Conservation (phyloP, 2,329 filamentous ascomycete genomes). For the Talaromyces verruculosus region DNA sequence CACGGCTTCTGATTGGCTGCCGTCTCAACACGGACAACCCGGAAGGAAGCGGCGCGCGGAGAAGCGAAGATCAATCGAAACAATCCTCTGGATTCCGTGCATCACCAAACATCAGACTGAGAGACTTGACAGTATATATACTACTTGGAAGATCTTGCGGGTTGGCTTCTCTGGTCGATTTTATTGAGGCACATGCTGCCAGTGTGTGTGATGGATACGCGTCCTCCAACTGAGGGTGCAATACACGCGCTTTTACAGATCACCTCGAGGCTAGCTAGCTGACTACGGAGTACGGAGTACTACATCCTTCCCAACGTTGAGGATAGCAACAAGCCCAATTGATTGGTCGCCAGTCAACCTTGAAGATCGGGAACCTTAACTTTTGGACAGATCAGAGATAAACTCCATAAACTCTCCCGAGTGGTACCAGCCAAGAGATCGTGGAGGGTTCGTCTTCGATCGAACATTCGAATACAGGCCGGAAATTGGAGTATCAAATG, state of each 20-base stretch:
- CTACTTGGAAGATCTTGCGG: background rate
- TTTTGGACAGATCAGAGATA: background rate
- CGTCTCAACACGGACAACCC: background rate
- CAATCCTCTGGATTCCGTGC: background rate
- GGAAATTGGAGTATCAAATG: background rate
- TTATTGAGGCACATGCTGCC: background rate
- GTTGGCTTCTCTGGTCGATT: background rate
- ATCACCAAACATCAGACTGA: background rate
- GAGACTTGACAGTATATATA: background rate
- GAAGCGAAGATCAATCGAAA: constrained; percentile 7
- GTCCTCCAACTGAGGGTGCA: background rate
- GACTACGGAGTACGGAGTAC: background rate
- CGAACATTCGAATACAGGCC: constrained; percentile 1
- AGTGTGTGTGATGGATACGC: background rate
- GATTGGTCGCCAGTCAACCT: background rate
- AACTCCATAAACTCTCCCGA: background rate
- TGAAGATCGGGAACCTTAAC: constrained; percentile 6
- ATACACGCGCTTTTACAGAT: background rate
- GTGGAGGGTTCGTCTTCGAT: background rate
- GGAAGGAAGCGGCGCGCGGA: constrained; percentile 7
- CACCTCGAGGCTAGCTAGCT: background rate
- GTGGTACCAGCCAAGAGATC: background rate
- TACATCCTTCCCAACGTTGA: background rate
- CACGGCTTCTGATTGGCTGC: constrained; percentile 8
- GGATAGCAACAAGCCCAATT: background rate